Evolutionary conservation across 371 early-diverging fungal genomes (phyloP).

Genomic region (Fennellomyces sp.): DNA sequence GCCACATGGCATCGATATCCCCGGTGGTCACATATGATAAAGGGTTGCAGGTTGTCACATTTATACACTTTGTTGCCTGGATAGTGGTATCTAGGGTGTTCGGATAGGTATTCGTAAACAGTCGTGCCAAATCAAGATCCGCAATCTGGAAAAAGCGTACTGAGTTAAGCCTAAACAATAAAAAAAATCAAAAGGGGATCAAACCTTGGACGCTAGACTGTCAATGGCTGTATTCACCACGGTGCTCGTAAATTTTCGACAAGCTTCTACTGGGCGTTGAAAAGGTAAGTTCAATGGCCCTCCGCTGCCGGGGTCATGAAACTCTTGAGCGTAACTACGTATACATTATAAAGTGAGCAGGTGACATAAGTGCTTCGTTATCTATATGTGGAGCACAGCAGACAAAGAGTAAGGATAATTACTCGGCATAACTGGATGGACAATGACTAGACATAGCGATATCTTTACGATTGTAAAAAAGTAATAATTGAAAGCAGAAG

Average conservation of each 20-base stretch:
- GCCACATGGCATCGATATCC: constrained; percentile 74
- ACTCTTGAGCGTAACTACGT: constrained; percentile 14
- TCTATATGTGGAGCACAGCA: background rate
- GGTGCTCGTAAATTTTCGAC: constrained; percentile 42
- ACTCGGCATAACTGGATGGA: constrained; percentile 3
- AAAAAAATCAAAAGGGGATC: background rate
- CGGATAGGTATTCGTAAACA: constrained; percentile 58
- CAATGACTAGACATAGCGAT: background rate
- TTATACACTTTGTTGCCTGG: constrained; percentile 25
- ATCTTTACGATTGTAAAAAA: too few species aligned
- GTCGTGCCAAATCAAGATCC: constrained; percentile 47
- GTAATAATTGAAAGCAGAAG: too few species aligned
- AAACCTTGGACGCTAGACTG: constrained; percentile 40
- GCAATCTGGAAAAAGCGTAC: constrained; percentile 30
- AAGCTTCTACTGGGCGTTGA: constrained; percentile 44
- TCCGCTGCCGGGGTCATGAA: constrained; percentile 43
- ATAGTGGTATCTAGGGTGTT: constrained; percentile 71
- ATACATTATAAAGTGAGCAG: too few species aligned
- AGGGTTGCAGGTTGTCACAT: constrained; percentile 27
- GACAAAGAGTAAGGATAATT: background rate
- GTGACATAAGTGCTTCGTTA: too few species aligned
- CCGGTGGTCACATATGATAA: constrained; percentile 67
- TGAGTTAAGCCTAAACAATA: background rate
- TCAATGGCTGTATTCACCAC: constrained; percentile 41
- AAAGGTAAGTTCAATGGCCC: constrained; percentile 42